Conservation (phyloP, 192 early-diverging fungal genomes). For the Entrophospora sp. region DNA sequence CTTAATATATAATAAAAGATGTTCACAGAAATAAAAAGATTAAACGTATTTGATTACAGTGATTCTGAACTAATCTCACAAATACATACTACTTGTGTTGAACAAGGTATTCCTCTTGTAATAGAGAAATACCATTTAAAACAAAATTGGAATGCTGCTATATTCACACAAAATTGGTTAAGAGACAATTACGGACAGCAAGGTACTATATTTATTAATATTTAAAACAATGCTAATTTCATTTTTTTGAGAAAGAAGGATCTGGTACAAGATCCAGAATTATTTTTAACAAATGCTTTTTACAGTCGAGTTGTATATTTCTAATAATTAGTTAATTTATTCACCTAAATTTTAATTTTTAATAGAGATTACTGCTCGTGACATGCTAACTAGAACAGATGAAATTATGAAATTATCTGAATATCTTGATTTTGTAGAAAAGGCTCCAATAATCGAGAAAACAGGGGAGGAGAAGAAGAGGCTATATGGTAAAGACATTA, state of each 20-base stretch:
- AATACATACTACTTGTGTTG: background rate
- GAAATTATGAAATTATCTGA: background rate
- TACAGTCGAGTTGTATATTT: too few species aligned
- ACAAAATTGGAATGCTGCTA: background rate
- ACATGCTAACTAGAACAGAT: background rate
- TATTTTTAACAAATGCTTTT: too few species aligned
- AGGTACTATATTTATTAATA: too few species aligned
- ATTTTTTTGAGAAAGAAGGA: too few species aligned
- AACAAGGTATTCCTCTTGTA: background rate
- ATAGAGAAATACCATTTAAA: background rate
- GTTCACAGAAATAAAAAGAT: background rate
- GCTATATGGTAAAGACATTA: conserved; percentile 25
- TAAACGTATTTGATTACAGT: background rate
- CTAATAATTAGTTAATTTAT: too few species aligned
- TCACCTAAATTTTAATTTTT: background rate
- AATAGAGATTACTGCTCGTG: background rate
- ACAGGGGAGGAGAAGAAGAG: background rate
- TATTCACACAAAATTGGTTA: background rate
- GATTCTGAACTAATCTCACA: background rate
- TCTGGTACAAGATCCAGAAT: too few species aligned
- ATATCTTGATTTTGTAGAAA: background rate
- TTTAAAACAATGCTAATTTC: too few species aligned
- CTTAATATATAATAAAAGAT: too few species aligned
- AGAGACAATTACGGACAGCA: background rate
- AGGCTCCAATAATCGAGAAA: background rate